Evolutionary conservation across 2,329 filamentous ascomycete genomes (phyloP).

Genomic region (Fusarium euwallaceae): DNA sequence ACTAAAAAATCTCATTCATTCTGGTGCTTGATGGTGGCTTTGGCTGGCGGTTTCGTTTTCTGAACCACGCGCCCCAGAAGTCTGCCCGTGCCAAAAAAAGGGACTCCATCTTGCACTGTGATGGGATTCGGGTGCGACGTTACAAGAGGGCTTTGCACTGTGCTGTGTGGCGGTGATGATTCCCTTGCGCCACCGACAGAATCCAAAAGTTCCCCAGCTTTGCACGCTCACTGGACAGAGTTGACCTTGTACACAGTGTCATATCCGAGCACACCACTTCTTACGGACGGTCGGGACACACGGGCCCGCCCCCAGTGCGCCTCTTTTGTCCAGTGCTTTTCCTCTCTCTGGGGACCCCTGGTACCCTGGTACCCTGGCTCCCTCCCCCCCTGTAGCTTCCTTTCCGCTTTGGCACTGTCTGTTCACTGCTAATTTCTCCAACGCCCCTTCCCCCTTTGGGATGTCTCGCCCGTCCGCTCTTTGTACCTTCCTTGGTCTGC

Average conservation of each 20-base stretch:
- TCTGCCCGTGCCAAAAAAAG: too few species aligned
- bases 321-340: background rate
- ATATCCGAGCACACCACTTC: conserved; percentile 2
- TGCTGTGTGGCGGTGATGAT: conserved; percentile 9
- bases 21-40: conserved; percentile 1
- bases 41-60: background rate
- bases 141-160: conserved; percentile 23
- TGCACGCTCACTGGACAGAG: background rate
- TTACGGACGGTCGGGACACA: background rate
- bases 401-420: conserved; percentile 24
- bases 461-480: conserved; percentile 30
- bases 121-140: conserved; percentile 12
- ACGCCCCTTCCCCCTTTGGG: conserved; percentile 35
- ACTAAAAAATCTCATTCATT: background rate
- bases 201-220: conserved; percentile 6
- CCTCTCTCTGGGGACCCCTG: background rate
- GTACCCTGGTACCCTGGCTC: background rate
- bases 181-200: conserved; percentile 2
- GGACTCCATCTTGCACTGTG: background rate
- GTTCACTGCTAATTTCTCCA: conserved; percentile 43
- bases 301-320: conserved; percentile 13
- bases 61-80: background rate
- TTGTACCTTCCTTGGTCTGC: conserved; percentile 25
- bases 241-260: background rate
- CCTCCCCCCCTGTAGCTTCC: background rate